Conservation (phyloP, 116 monocot species). For the Zostera marina region DNA sequence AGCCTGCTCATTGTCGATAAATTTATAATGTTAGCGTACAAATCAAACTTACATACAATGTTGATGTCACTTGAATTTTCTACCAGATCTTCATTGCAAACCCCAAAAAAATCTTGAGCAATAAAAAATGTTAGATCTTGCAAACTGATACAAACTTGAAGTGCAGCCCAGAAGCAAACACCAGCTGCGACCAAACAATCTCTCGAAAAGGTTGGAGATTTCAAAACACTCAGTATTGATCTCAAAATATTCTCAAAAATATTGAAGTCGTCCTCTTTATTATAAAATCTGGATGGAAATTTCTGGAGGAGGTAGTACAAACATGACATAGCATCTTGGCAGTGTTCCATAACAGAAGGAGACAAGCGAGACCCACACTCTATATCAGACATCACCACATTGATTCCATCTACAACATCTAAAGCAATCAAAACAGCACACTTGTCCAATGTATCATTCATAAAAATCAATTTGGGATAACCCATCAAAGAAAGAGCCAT, state of each 20-base stretch:
- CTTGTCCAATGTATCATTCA: conserved; percentile 48
- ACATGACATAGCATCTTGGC: conserved; percentile 98
- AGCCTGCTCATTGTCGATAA: conserved; percentile 65
- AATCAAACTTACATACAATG: conserved; percentile 18
- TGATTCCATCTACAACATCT: conserved; percentile 49
- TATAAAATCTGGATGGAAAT: conserved; percentile 44
- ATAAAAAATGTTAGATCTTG: conserved; percentile 50
- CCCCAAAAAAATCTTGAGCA: conserved; percentile 39
- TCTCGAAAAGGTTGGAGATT: conserved; percentile 78
- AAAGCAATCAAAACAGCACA: conserved; percentile 47
- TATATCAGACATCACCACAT: conserved; percentile 32
- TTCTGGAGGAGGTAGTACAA: conserved; percentile 88
- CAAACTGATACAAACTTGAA: conserved; percentile 39
- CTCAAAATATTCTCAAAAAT: conserved; percentile 29
- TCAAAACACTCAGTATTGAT: conserved; percentile 43
- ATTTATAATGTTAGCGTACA: conserved; percentile 23
- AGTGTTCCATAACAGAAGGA: conserved; percentile 84
- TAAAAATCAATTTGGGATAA: conserved; percentile 76
- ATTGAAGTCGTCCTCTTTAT: conserved; percentile 9
- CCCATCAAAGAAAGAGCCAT: conserved; percentile 65
- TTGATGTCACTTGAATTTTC: conserved; percentile 8
- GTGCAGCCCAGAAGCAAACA: conserved; percentile 86
- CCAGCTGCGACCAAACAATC: conserved; percentile 94
- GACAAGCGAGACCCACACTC: conserved; percentile 52
- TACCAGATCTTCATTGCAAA: conserved; percentile 10